phyloP scores from a whole-genome alignment of 2,329 filamentous ascomycete genomes.

The Hypoxylon sp. region DNA sequence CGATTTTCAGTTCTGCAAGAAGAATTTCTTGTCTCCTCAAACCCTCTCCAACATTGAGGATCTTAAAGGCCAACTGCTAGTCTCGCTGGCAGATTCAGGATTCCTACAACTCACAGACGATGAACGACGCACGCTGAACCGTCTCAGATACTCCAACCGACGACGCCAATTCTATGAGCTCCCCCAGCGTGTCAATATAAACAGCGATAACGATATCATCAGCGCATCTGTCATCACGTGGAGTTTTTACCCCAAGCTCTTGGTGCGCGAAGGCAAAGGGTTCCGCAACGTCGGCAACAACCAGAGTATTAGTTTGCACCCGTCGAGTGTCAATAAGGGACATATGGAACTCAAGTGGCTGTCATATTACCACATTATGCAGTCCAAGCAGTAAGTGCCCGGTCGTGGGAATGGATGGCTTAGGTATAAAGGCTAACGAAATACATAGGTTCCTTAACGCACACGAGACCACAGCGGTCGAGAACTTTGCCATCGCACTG shows the following conservation, averaged over 20 bases:
- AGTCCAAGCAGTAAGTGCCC: conserved; percentile 75
- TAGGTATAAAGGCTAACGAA: conserved; percentile 37
- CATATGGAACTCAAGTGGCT: conserved; percentile 77
- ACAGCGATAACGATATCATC: conserved; percentile 82
- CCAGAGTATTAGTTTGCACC: conserved; percentile 86
- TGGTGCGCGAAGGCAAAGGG: conserved; percentile 82
- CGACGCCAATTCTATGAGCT: conserved; percentile 83
- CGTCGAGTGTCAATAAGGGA: conserved; percentile 86
- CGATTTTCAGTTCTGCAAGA: conserved; percentile 90
- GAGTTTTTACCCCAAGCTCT: conserved; percentile 94
- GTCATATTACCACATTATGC: conserved; percentile 98
- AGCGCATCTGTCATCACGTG: conserved; percentile 86
- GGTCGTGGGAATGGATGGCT: not conserved
- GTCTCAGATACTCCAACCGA: conserved; percentile 71
- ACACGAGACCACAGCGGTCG: conserved; percentile 83
- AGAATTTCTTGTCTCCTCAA: conserved; percentile 91
- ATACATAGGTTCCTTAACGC: conserved; percentile 78
- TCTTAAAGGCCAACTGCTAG: conserved; percentile 88
- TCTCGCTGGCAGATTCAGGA: conserved; percentile 84
- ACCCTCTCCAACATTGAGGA: conserved; percentile 93
- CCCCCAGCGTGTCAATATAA: conserved; percentile 75
- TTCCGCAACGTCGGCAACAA: conserved; percentile 94
- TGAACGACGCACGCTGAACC: conserved; percentile 74
- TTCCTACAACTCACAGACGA: conserved; percentile 78
- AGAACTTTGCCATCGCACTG: conserved; percentile 83